Conservation (phyloP, 2,329 filamentous ascomycete genomes). For the Cercospora zeina region DNA sequence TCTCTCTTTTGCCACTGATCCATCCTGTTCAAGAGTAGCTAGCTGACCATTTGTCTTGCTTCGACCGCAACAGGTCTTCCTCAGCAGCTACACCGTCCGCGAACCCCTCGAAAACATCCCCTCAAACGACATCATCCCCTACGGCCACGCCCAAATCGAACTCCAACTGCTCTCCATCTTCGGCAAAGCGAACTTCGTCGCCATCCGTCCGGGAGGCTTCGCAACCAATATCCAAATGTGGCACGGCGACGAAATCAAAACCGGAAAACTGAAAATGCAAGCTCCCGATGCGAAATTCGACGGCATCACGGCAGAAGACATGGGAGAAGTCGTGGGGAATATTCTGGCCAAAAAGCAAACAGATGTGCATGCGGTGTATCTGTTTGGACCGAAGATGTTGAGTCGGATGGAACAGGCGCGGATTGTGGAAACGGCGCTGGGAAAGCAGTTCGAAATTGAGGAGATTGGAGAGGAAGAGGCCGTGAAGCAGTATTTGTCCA, state of each 20-base stretch:
- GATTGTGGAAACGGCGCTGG: slow-evolving; percentile 39
- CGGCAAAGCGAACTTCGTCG: slow-evolving; percentile 43
- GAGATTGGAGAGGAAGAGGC: slow-evolving; percentile 11
- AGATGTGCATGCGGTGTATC: slow-evolving; percentile 39
- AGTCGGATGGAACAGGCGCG: slow-evolving; percentile 37
- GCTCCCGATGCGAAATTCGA: slow-evolving; percentile 42
- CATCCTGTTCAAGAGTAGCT: too few species aligned
- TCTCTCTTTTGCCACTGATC: not conserved
- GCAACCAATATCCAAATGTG: slow-evolving; percentile 45
- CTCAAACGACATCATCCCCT: slow-evolving; percentile 42
- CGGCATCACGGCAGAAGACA: slow-evolving; percentile 48
- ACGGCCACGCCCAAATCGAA: slow-evolving; percentile 50
- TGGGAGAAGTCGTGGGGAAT: slow-evolving; percentile 48
- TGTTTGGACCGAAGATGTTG: slow-evolving; percentile 44
- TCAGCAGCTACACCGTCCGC: slow-evolving; percentile 46
- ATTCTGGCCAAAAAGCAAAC: slow-evolving; percentile 43
- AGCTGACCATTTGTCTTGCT: too few species aligned
- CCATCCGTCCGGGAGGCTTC: slow-evolving; percentile 49
- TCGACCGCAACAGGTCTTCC: slow-evolving; percentile 38
- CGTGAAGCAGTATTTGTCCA: not conserved
- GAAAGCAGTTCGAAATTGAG: slow-evolving; percentile 37
- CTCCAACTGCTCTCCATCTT: slow-evolving; percentile 47
- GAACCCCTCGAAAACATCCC: slow-evolving; percentile 31
- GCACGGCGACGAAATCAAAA: slow-evolving; percentile 36
- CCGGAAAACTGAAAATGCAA: slow-evolving; percentile 40